Percentiles rank a stretch among this genome's conserved stretches.
Evolutionary conservation across 2,329 filamentous ascomycete species (phyloP).

Genomic region (Hypoxylon sp.): DNA sequence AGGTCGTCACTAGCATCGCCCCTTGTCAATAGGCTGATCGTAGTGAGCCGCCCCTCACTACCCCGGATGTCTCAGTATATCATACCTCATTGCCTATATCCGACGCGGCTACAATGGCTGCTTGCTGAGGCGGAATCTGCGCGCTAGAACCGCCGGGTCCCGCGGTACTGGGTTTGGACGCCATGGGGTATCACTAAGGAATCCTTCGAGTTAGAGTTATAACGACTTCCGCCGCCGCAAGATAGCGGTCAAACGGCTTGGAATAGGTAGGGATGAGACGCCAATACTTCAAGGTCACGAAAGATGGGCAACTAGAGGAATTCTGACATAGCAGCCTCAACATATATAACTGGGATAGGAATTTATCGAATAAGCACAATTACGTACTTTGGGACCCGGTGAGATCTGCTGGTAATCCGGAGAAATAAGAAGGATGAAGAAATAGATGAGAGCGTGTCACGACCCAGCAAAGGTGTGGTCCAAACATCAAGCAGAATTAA

Average conservation of each 20-base stretch:
- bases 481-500: neutral
- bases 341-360: neutral
- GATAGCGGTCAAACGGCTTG: neutral
- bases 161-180: slow-evolving; percentile 33
- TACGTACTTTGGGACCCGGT: neutral
- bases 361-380: neutral
- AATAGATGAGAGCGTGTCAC: neutral
- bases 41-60: slow-evolving; percentile 5
- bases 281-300: neutral
- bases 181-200: slow-evolving; percentile 32
- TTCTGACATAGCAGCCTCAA: neutral
- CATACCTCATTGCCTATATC: slow-evolving; percentile 39
- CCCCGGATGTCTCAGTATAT: neutral
- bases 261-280: slow-evolving; percentile 5
- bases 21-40: slow-evolving; percentile 20
- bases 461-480: slow-evolving; percentile 1
- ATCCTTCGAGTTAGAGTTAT: slow-evolving; percentile 25
- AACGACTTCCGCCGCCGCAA: neutral
- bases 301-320: neutral
- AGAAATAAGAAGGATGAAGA: neutral
- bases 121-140: slow-evolving; percentile 26
- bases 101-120: slow-evolving; percentile 33
- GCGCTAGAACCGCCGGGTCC: slow-evolving; percentile 24
- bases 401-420: neutral
- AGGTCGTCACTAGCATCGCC: slow-evolving; percentile 4